Conservation (phyloP, 768 basidiomycete genomes). For the Phaffia australis region DNA sequence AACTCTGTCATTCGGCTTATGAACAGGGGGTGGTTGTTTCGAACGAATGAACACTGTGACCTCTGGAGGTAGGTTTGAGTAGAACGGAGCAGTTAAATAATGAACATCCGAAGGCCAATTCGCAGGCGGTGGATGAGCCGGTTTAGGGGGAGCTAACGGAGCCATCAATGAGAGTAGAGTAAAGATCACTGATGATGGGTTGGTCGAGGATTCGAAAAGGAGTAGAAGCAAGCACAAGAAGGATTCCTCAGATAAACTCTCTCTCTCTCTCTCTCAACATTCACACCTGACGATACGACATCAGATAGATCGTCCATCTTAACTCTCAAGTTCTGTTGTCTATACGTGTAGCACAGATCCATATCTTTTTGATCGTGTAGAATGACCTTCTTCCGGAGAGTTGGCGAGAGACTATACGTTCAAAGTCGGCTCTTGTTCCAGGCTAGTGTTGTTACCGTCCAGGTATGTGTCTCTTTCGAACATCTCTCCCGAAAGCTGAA, state of each 20-base stretch:
- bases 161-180: background rate
- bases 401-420: too few species aligned
- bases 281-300: too few species aligned
- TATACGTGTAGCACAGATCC: too few species aligned
- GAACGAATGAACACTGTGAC: slow-evolving; percentile 13
- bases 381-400: too few species aligned
- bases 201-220: too few species aligned
- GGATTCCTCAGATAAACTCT: too few species aligned
- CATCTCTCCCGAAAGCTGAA: background rate
- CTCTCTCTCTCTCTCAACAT: too few species aligned
- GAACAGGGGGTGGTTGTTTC: background rate
- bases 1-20: slow-evolving; percentile 11
- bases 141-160: slow-evolving; percentile 16
- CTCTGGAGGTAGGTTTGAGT: slow-evolving; percentile 7
- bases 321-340: too few species aligned
- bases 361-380: too few species aligned
- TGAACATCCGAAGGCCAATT: slow-evolving; percentile 24
- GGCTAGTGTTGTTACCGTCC: slow-evolving; percentile 15
- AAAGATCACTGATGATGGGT: background rate
- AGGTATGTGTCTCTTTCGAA: background rate
- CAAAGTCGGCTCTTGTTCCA: background rate
- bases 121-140: slow-evolving; percentile 15
- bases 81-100: slow-evolving; percentile 25
- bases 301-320: too few species aligned
- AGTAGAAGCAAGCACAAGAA: too few species aligned